Base-by-base conservation (phyloP, 345 rosid genomes). In the Murraya paniculata region DNA sequence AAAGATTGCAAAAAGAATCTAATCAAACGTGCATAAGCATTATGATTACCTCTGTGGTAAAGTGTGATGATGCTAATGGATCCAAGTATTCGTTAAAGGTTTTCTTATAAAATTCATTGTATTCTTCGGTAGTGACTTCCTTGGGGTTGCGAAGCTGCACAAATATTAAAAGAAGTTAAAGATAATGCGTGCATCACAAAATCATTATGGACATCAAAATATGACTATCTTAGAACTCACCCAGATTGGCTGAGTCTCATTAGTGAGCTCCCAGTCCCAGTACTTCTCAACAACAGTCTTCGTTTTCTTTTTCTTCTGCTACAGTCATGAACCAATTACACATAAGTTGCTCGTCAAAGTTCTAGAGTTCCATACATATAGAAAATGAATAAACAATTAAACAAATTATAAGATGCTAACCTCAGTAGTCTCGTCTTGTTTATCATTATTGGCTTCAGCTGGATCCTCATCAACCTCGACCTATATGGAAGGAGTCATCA, bases 231-330 rank as follows among this genome's bases (percentile, higher is more conserved):
- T 75, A 78, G 33, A 70, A 82, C 90, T 84, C 75, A 94, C 98
- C 98, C 99, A 96, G 71, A 96, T 86, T 67, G 99, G 99, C 75
- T 96, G 97, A 7, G 98, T 96, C 90, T 96, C 99, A 81, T 96
- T 96, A 4, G 91, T 83, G 28, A 91, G 95, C 72, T 92, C 97
- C 99, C 98, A 96, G 82, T 96, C 99, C 99, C 99, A 96, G 85
- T 89, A 96, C 77, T 80, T 91, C 86, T 96, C 99, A 62, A 96
- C 93, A 53, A 96, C 92, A 48, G 91, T 92, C 83, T 94, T 94
- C 35, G 97, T 96, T 85, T 92, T 96, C 90, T 91, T 96, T 91
- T 93, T 92, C 83, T 87, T 88, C 97, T 93, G 89, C 75, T 38
- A 80, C 69, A 59, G 48, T 31, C 14, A 39, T 70, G 74, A 16